Evolutionary conservation across 169 alveolate species (phyloP), one percentile per base, ranked within the genome.

Genomic region (Cryptosporidium felis): DNA sequence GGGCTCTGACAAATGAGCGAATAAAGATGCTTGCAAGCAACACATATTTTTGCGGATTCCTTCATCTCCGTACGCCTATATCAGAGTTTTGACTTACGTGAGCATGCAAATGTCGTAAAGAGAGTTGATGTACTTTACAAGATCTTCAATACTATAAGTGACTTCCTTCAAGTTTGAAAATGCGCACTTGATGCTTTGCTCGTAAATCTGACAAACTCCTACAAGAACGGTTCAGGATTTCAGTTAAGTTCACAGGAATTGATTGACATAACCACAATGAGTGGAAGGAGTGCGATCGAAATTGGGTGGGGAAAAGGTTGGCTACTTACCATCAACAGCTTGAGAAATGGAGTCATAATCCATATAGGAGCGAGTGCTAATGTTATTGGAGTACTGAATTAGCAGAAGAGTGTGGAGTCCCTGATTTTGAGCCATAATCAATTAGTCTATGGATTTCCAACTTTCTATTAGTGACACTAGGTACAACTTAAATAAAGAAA

Each of bases 71-170:
- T n/a, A n/a, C n/a, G n/a, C n/a, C n/a, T n/a, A n/a, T n/a, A n/a
- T n/a, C n/a, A n/a, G n/a, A n/a, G n/a, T n/a, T n/a, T n/a, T 32
- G 56, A 74, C 85, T 74, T 74, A 74, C 85, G 67, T 56, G 5
- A 74, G 58, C 85, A 74, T 74, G 85, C 85, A 74, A 21, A 74
- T 74, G 56, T 74, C 85, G 16, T 74, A 74, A 49, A 74, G 85
- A 0, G 85, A 74, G 61, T 74, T 74, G n/a, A 74, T 36, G 58
- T 74, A 74, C 44, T 74, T 74, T 3, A 74, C 40, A 6, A 74
- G 23, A 16, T 74, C 85, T 16, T 74, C 85, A 38, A 74, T 41
- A 53, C 60, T 74, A 42, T 74, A 74, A 1, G 85, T 74, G 28
- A 74, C 85, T 38, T 74, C 74, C 28, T 74, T 74, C 18, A 74